Evolutionary conservation across 345 rosid genomes (phyloP).

Genomic region (thale cress (Arabidopsis thaliana)): TAIR10.1 NC_003070.9:17575001-17575500

Average conservation of each 20-base stretch:
- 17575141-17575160: not conserved
- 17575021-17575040: slow-evolving; percentile 5
- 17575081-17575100: not conserved
- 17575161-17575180: not conserved
- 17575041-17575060: slow-evolving; percentile 7
- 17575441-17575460: not conserved
- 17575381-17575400: not conserved
- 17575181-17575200: not conserved
- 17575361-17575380: not conserved
- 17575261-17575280: not conserved
- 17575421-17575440: not conserved
- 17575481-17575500: not conserved
- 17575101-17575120: not conserved
- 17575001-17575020: not conserved
- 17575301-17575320: not conserved
- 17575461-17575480: not conserved
- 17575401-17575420: not conserved
- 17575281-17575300: not conserved
- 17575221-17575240: not conserved
- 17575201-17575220: slow-evolving; percentile 1
- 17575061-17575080: not conserved
- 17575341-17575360: not conserved
- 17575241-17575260: not conserved
- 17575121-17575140: not conserved
- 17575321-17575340: not conserved